Evolutionary conservation across 192 early-diverging fungal genomes (phyloP), one percentile per base, ranked within the genome.

Genomic region (Mortierella alpina): DNA sequence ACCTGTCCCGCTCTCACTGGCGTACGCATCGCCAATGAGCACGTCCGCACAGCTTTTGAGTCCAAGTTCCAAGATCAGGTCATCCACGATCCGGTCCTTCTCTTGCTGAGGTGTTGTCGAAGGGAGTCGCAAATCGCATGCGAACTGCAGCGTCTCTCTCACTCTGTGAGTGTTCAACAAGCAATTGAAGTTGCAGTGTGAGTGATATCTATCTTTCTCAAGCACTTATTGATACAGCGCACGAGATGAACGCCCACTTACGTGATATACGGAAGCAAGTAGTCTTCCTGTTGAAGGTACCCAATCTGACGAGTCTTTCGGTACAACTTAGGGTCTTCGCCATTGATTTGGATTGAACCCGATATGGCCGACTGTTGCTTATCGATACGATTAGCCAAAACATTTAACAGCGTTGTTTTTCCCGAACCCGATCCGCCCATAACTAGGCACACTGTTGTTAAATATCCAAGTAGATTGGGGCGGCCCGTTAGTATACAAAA

Each of bases 81-180:
- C 82, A 45, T 92, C 73, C 7, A 88, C 84, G 5, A 84, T 71
- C n/a, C 82, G 59, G 14, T 61, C 11, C 49, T 82, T 73, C 17
- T 84, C 72, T 4, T 74, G 49, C 10, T 44, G 56, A n/a, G n/a
- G n/a, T 8, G 83, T 59, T 22, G 82, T 72, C 6, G 63, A 44
- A 18, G 74, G 85, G 13, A 90, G 66, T 4, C 68, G 53, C 42
- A 82, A 20, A 46, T 62, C 48, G 10, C 73, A 92, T 15, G 92
- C 88, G 61, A 93, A 95, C 20, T 83, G 46, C 20, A 96, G 82
- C 1, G 90, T 93, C 75, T 96, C 93, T 41, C 89, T 50, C 11
- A 72, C 70, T 6, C 60, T 68, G 18, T 31, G 31, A 31, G n/a
- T n/a, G n/a, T 31, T 31, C 31, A 1, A 31, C 31, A 31, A 31